Evolutionary conservation across 306 rosid genomes (phyloP), one percentile per base, ranked within the genome.

Genomic region (Senna siamea): DNA sequence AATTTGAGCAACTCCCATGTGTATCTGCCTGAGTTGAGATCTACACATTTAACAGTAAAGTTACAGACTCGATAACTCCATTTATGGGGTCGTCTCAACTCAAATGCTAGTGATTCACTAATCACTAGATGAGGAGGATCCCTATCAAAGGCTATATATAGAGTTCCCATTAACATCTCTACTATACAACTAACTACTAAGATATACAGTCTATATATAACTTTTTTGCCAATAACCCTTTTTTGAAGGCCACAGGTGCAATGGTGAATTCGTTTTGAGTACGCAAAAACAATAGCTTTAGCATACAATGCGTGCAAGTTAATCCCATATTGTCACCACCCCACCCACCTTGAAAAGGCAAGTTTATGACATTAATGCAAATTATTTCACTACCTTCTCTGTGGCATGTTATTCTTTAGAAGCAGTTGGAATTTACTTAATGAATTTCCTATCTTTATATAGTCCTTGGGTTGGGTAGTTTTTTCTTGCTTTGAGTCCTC

Each of bases 291-390:
- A 26, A 26, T 26, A 22, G 23, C 70, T 15, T 14, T 15, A 28
- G 57, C 72, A 8, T 30, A 47, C 26, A 46, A 46, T 66, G 57
- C 57, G 72, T 28, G 57, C 72, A 47, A 47, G 72, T 26, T 15
- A 28, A n/a, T 26, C 26, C 19, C 38, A 8, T 13, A 56, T 53
- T 53, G 59, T 26, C 37, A 26, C 35, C 66, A 12, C 40, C 30
- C 17, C 41, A 15, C 23, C 71, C 40, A 60, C 82, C 69, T 66
- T 12, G 48, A 20, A 72, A 72, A 66, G 28, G n/a, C 3, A 41
- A 72, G 72, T 53, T 67, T 72, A 72, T 53, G 80, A 70, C 60
- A 61, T 48, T 48, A 61, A 69, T 57, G 70, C 74, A 66, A 35
- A 26, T 46, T 54, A 37, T 56, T 73, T 74, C 28, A 22, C 57